These are phyloP conservation scores for Phylloporus sp. DNA, from an alignment of 1,284 basidiomycete species.

Conservation along the genomic window DNA sequence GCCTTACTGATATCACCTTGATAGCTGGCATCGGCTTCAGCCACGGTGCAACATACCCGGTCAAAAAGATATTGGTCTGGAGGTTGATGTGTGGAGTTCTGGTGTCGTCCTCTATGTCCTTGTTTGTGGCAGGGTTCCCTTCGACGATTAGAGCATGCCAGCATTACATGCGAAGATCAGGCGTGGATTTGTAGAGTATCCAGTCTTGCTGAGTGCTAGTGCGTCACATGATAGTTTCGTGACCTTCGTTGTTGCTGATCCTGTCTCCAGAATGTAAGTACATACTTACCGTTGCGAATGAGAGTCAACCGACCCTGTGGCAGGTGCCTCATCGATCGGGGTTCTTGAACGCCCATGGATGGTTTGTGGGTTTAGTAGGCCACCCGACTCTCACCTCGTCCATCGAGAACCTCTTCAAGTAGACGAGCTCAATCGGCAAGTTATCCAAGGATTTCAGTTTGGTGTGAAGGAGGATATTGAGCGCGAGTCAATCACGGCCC, in stretches of 20 bases:
- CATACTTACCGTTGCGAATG: conserved; percentile 88
- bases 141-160: conserved; percentile 99
- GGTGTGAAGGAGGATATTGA: conserved; percentile 85
- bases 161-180: conserved; percentile 98
- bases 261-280: conserved; percentile 83
- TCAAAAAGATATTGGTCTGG: conserved; percentile 81
- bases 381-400: conserved; percentile 87
- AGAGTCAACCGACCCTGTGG: conserved; percentile 90
- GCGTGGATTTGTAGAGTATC: conserved; percentile 95
- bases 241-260: conserved; percentile 21
- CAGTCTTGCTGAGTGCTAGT: conserved; percentile 95
- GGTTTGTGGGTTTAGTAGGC: conserved; percentile 83
- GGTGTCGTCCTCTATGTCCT: conserved; percentile 98
- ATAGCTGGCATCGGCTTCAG: no score
- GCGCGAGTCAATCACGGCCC: conserved; percentile 73
- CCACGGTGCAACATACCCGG: no score
- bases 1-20: no score
- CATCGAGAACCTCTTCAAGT: conserved; percentile 87
- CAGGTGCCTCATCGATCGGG: conserved; percentile 85
- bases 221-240: conserved; percentile 35
- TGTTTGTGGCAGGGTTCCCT: conserved; percentile 98
- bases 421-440: conserved; percentile 86
- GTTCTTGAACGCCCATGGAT: conserved; percentile 97
- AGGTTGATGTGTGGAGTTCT: conserved; percentile 99
- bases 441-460: conserved; percentile 96